Base-by-base conservation (phyloP, 495 filamentous ascomycete species). In the Penicillium malachiteum region DNA sequence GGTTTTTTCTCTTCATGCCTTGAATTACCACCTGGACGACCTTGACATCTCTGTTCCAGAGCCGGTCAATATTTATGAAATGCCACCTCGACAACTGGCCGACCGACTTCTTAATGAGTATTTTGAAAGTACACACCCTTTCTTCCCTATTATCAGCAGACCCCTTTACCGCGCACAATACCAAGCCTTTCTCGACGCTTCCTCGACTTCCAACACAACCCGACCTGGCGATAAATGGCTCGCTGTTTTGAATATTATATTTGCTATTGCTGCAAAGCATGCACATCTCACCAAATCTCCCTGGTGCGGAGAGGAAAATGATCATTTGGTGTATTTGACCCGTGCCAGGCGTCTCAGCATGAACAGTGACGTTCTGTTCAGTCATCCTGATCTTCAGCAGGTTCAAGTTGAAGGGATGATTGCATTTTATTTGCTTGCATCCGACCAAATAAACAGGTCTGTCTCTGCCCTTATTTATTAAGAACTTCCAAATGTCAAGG, bases 231-330 rank as follows among this genome's bases (percentile, higher is more conserved):
- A 63, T 12, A 77, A 77, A 48, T 86, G 81, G 81, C 67, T 84
- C 30, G 80, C 82, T 0, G 81, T 81, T 31, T 47, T 86, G 17
- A 87, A 87, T 59, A 59, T 84, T 17, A 74, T 87, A 33, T 85
- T 87, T 59, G 84, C 85, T 12, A 84, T 87, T 58, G 77, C 74
- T 6, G 75, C 83, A 4, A 76, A 76, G 39, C 79, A 83, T 58
- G 72, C 74, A 14, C 73, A 80, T 51, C 69, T 84, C 10, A 63
- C 60, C 0, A 68, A 72, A 52, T 72, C 68, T 12, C 62, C 70
- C 32, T 79, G 74, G 76, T 68, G 56, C 35, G 65, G 64, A 17
- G 69, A 65, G 54, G 65, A 71, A 12, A 58, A 71, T 46, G 83
- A 84, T 54, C 81, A 85, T 60, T 57, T 84, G 21, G 58, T 80